These are phyloP conservation scores for Ramaria sp. DNA, from an alignment of 768 basidiomycete genomes.

Conservation along the genomic window DNA sequence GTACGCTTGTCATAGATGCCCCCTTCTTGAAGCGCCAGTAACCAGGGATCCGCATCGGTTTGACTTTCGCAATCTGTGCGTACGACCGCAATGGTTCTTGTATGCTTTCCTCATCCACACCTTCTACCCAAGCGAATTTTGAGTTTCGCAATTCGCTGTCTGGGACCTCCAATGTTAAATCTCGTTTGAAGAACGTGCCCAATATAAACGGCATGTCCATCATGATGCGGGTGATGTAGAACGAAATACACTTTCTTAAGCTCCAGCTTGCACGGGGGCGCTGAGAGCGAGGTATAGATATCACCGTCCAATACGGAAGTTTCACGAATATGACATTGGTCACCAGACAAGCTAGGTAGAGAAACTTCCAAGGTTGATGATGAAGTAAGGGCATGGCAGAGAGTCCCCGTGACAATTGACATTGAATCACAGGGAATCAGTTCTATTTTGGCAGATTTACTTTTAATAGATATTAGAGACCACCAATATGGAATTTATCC, in stretches of 20 bases:
- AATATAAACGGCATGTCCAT: neutral
- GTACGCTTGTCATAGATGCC: constrained; percentile 23
- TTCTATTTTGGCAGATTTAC: too few relatives aligned
- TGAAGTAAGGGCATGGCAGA: neutral
- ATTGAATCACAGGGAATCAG: too few relatives aligned
- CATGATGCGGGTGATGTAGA: neutral
- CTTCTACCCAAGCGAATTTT: constrained; percentile 29
- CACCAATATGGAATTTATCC: too few relatives aligned
- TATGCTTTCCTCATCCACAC: constrained; percentile 28
- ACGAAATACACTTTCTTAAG: neutral
- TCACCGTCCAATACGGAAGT: neutral
- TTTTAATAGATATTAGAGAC: too few relatives aligned
- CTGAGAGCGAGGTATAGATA: neutral
- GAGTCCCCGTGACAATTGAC: too few relatives aligned
- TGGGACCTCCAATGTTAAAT: neutral
- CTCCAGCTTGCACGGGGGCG: neutral
- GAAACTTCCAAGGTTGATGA: constrained; percentile 1
- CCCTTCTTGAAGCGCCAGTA: constrained; percentile 44
- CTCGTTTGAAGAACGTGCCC: neutral
- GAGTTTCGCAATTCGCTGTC: neutral
- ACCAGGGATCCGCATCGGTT: constrained; percentile 36
- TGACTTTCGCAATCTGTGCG: constrained; percentile 29
- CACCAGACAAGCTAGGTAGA: neutral
- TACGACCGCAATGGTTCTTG: constrained; percentile 31
- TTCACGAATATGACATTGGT: neutral